Evolutionary conservation across 139 green algal genomes (phyloP).

Genomic region (Coccomyxa sp.): DNA sequence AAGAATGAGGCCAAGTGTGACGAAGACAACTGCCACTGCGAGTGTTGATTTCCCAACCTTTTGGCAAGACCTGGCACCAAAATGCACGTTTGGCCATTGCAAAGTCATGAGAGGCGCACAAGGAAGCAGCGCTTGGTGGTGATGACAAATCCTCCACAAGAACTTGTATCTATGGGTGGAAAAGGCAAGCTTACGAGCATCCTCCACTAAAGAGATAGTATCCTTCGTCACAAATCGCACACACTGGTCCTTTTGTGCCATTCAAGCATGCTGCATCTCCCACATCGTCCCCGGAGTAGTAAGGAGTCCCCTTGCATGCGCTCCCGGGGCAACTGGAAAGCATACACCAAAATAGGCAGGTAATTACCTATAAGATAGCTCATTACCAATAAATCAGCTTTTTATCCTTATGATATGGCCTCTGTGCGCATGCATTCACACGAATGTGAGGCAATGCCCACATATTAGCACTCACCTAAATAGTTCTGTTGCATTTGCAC

Average conservation of each 20-base stretch:
- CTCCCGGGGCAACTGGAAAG: not conserved
- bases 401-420: no score
- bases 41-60: not conserved
- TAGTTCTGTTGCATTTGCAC: not conserved
- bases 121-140: no score
- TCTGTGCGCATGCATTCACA: no score
- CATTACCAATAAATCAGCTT: no score
- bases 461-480: not conserved
- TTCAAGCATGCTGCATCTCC: not conserved
- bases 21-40: not conserved
- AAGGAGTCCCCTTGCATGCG: not conserved
- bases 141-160: not conserved
- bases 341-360: no score
- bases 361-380: no score
- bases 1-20: conserved; percentile 15
- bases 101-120: no score
- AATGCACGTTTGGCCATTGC: not conserved
- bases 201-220: not conserved
- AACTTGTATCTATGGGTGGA: not conserved
- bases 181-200: not conserved
- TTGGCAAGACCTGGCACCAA: not conserved
- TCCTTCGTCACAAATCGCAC: not conserved
- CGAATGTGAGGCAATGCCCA: no score
- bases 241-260: not conserved
- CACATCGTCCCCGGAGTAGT: not conserved